Evolutionary conservation across 345 rosid genomes (phyloP).

Genomic region (Pugionium dolabratum): DNA sequence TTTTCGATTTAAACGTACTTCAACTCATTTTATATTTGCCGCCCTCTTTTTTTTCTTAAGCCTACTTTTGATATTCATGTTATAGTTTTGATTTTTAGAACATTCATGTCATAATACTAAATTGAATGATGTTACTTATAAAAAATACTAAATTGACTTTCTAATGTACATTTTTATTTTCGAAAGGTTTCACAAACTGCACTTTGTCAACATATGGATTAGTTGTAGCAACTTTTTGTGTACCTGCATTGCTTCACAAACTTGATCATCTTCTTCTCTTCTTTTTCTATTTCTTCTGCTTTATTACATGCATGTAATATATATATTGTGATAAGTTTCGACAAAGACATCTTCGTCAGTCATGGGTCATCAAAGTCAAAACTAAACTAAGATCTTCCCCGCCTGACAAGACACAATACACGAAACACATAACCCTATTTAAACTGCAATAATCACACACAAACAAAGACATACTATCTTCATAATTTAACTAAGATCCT

Average conservation of each 20-base stretch:
- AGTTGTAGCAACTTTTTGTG: constrained; percentile 46
- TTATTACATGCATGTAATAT: background rate
- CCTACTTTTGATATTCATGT: too few species aligned
- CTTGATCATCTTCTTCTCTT: constrained; percentile 38
- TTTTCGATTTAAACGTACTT: too few species aligned
- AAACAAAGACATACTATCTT: constrained; percentile 1
- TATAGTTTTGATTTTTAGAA: background rate
- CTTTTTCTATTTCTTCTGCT: constrained; percentile 28
- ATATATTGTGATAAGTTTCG: constrained; percentile 23
- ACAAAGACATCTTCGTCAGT: constrained; percentile 27
- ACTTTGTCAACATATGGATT: constrained; percentile 44
- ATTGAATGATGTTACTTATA: too few species aligned
- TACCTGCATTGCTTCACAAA: constrained; percentile 42
- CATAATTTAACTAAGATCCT: constrained; percentile 20
- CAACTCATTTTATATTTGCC: too few species aligned
- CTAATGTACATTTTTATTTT: background rate
- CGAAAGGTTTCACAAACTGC: constrained; percentile 6
- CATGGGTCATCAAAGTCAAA: constrained; percentile 26
- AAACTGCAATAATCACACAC: constrained; percentile 27
- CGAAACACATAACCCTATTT: constrained; percentile 29
- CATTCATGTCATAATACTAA: background rate
- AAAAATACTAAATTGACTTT: background rate
- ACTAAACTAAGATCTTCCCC: constrained; percentile 37
- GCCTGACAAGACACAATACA: constrained; percentile 34
- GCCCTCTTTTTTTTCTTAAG: too few species aligned